Base-by-base conservation (phyloP, 2,329 filamentous ascomycete genomes). In the Calonectria multiphialidica region DNA sequence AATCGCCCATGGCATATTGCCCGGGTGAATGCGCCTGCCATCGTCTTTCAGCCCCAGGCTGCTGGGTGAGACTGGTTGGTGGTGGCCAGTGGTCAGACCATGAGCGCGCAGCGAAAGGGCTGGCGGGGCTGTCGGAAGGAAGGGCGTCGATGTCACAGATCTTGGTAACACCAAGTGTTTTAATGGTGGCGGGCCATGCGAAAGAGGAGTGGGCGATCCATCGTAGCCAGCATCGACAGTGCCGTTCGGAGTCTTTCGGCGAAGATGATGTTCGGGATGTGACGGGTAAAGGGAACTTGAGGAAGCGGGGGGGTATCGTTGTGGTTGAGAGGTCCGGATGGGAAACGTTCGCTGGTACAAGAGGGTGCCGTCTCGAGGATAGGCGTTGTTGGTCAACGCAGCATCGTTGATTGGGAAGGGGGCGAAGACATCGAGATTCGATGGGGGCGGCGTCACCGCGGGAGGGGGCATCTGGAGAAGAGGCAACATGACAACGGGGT, bases 221-320 rank as follows among this genome's bases (percentile, higher is more conserved):
- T 98, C 96, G 80, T 98, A 98, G 13, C 95, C 95, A 66, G 94
- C 95, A 75, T 96, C 93, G 73, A 98, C 90, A 44, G 95, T 98
- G n/a, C 96, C 97, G 80, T 93, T 96, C 5, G 96, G 97, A 10
- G 96, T 98, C 84, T 98, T 98, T 76, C 96, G 91, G 76, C 96
- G 92, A 69, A 98, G 87, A 78, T 95, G 94, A 82, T 98, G 92
- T 82, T 98, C 95, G 66, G 84, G 82, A 68, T 84, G 82, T 72
- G 77, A 72, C 45, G 79, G 70, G 75, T 81, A 78, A 72, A 73
- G 55, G 59, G 70, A 66, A 55, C 63, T 68, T 37, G 72, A 61
- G 57, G 72, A 72, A 47, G 66, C 50, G 42, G 75, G 57, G 62
- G 70, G 68, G 44, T 72, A 76, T 42, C 77, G 73, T 21, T 77